Conservation (phyloP, 108 stramenopile species). For the Epipyxis sp. region DNA sequence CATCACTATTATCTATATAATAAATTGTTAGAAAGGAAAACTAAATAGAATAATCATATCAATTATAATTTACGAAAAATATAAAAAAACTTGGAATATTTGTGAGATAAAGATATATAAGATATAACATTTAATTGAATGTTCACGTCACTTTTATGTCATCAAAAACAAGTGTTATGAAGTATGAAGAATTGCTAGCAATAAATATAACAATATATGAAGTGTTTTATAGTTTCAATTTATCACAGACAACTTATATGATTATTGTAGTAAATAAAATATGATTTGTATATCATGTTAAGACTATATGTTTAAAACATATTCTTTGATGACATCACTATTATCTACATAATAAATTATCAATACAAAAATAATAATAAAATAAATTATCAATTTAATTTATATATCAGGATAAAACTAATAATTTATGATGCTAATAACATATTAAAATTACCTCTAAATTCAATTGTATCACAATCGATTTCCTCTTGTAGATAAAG, state of each 20-base stretch:
- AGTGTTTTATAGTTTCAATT: too few species aligned
- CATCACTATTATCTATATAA: background rate
- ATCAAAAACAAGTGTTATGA: too few species aligned
- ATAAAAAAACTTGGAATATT: background rate
- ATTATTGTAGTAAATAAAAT: constrained; percentile 32
- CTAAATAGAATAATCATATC: too few species aligned
- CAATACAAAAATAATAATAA: background rate
- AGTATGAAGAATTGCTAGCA: too few species aligned
- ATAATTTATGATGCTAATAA: too few species aligned
- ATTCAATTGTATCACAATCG: constrained; percentile 27
- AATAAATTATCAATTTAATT: constrained; percentile 29
- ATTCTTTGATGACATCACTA: constrained; percentile 9
- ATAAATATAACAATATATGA: too few species aligned
- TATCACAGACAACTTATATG: too few species aligned
- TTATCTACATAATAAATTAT: background rate
- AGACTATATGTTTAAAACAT: background rate
- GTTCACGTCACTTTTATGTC: too few species aligned
- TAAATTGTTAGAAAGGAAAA: background rate
- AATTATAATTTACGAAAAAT: constrained; percentile 17
- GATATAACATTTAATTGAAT: too few species aligned
- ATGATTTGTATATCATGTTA: constrained; percentile 5
- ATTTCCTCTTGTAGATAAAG: constrained; percentile 35
- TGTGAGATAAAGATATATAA: background rate
- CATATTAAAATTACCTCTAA: too few species aligned
- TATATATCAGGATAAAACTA: background rate